Conservation (phyloP, 306 rosid species). For the Vigna angularis region DNA sequence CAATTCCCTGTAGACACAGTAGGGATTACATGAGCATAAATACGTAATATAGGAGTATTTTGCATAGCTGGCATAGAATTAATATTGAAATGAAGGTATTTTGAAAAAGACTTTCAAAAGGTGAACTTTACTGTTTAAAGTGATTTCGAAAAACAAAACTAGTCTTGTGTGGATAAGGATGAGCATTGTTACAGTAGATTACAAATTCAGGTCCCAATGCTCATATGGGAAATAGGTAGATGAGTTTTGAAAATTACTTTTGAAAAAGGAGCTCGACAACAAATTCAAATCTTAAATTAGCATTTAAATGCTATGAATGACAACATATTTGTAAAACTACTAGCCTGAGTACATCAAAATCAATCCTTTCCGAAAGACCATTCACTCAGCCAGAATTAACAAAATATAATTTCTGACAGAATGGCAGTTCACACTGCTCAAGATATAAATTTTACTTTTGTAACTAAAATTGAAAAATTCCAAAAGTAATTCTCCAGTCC, state of each 20-base stretch:
- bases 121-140: conserved; percentile 29
- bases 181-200: conserved; percentile 13
- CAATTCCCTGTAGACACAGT: conserved; percentile 80
- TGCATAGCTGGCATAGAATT: neutral
- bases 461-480: neutral
- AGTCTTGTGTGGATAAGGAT: conserved; percentile 27
- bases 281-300: neutral
- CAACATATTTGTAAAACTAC: conserved; percentile 14
- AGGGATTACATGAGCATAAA: conserved; percentile 12
- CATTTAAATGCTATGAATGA: conserved; percentile 31
- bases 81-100: conserved; percentile 16
- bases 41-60: conserved; percentile 6
- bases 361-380: conserved; percentile 11
- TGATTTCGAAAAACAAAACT: conserved; percentile 23
- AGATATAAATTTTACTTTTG: conserved; percentile 26
- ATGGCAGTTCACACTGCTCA: conserved; percentile 23
- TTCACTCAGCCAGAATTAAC: conserved; percentile 22
- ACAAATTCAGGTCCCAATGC: neutral
- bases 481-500: conserved; percentile 21
- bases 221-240: neutral
- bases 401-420: conserved; percentile 15
- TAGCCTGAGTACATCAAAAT: neutral
- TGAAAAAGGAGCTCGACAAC: neutral
- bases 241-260: neutral
- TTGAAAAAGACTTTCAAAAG: conserved; percentile 19